Conservation (phyloP, 192 early-diverging fungal species). For the Tieghemiomyces parasiticus region DNA sequence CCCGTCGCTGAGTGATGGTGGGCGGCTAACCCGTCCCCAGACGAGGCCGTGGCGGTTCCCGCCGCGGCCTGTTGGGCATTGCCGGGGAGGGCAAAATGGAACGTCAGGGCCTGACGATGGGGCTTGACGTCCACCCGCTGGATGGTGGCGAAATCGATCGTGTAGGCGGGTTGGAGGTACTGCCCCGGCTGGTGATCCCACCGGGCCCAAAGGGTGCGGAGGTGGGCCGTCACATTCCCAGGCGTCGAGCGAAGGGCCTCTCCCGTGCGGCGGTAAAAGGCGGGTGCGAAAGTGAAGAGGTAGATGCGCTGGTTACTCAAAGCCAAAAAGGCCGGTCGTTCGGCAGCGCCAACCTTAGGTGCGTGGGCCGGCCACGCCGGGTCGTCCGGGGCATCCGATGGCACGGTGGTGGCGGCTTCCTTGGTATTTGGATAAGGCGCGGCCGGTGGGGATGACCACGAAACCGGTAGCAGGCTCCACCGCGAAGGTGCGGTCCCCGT, state of each 20-base stretch:
- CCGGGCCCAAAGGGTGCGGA: not conserved
- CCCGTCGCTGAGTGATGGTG: slow-evolving; percentile 1
- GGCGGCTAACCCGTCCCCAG: slow-evolving; percentile 1
- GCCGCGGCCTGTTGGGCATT: too few relatives aligned
- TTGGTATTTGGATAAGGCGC: not conserved
- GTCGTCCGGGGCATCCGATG: not conserved
- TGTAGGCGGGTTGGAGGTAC: slow-evolving; percentile 19
- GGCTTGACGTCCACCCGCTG: slow-evolving; percentile 31
- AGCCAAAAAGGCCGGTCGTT: slow-evolving; percentile 26
- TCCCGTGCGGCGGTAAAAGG: slow-evolving; percentile 11
- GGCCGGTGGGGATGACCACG: slow-evolving; percentile 19
- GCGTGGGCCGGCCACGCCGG: slow-evolving; percentile 3
- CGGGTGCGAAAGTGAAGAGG: slow-evolving; percentile 19
- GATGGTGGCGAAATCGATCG: slow-evolving; percentile 18
- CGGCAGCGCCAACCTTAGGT: slow-evolving; percentile 13
- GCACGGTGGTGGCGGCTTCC: not conserved
- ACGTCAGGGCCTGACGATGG: slow-evolving; percentile 27
- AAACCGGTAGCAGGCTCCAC: slow-evolving; percentile 13
- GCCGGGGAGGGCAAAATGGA: slow-evolving; percentile 23
- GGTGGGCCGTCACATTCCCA: not conserved
- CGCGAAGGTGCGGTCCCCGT: slow-evolving; percentile 2
- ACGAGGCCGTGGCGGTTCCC: slow-evolving; percentile 7
- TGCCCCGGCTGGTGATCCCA: slow-evolving; percentile 19
- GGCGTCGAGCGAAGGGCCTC: not conserved
- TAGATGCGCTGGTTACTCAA: slow-evolving; percentile 28